Conservation (phyloP, 768 basidiomycete species). For the Lactarius vividus region DNA sequence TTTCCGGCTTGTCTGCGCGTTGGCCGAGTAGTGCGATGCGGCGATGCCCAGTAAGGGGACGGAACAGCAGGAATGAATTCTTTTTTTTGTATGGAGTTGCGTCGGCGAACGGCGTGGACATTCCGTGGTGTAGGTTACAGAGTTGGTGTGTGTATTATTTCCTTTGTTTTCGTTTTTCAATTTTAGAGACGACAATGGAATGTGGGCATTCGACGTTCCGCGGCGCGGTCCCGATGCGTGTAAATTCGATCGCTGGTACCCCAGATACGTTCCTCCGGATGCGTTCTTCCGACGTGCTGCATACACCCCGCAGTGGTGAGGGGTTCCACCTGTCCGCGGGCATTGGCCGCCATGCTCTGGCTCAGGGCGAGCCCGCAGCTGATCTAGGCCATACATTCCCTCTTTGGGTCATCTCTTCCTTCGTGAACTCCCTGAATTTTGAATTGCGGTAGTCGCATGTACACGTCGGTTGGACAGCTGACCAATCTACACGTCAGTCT, state of each 20-base stretch:
- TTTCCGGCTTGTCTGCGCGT: neutral
- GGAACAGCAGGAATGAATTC: neutral
- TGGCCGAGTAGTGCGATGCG: neutral
- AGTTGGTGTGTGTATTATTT: neutral
- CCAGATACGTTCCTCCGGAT: no score
- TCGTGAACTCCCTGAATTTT: neutral
- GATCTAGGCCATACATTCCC: neutral
- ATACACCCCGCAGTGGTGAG: no score
- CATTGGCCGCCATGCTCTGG: no score
- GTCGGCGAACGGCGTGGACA: slow-evolving; percentile 2
- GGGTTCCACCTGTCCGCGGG: no score
- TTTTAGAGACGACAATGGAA: neutral
- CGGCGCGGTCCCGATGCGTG: no score
- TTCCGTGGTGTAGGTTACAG: neutral
- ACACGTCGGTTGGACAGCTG: no score
- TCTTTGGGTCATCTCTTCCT: neutral
- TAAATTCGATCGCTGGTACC: no score
- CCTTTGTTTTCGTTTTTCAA: neutral
- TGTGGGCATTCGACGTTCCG: neutral
- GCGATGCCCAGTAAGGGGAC: neutral
- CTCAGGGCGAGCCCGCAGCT: no score
- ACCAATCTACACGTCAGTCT: no score
- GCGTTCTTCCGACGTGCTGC: no score
- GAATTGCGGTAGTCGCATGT: neutral
- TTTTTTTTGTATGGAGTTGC: slow-evolving; percentile 1